phyloP scores from a whole-genome alignment of 2,329 filamentous ascomycete genomes.

The Emmonsiellopsis sp. region DNA sequence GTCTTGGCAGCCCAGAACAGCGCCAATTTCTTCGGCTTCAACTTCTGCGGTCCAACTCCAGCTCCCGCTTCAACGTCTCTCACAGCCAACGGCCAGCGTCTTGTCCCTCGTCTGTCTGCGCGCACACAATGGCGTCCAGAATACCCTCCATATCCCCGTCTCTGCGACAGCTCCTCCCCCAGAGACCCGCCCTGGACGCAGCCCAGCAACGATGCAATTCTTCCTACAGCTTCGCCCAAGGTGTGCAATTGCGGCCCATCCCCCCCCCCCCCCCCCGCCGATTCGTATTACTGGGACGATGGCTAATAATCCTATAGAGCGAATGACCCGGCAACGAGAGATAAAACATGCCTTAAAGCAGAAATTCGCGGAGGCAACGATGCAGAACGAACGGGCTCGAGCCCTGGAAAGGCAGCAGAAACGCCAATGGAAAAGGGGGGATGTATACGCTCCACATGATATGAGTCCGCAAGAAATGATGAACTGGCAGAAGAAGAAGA shows the following conservation, averaged over 20 bases:
- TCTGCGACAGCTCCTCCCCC: neutral
- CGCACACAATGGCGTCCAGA: conserved; percentile 1
- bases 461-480: conserved; percentile 65
- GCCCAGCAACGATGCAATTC: conserved; percentile 1
- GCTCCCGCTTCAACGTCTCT: neutral
- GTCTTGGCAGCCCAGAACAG: neutral
- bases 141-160: neutral
- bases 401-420: conserved; percentile 36
- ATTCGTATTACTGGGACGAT: neutral
- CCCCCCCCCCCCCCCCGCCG: too few relatives aligned
- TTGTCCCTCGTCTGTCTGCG: too few relatives aligned
- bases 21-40: neutral
- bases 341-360: conserved; percentile 2
- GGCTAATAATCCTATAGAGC: too few relatives aligned
- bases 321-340: neutral
- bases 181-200: neutral
- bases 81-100: neutral
- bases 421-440: conserved; percentile 65
- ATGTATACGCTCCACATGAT: conserved; percentile 87
- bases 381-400: conserved; percentile 25
- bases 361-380: conserved; percentile 25
- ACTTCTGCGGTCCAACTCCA: neutral
- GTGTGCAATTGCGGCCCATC: neutral
- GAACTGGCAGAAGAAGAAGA: conserved; percentile 61
- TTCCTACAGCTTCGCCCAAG: neutral